phyloP scores from a whole-genome alignment of 2,329 filamentous ascomycete species.

The Fusarium protoensiforme region DNA sequence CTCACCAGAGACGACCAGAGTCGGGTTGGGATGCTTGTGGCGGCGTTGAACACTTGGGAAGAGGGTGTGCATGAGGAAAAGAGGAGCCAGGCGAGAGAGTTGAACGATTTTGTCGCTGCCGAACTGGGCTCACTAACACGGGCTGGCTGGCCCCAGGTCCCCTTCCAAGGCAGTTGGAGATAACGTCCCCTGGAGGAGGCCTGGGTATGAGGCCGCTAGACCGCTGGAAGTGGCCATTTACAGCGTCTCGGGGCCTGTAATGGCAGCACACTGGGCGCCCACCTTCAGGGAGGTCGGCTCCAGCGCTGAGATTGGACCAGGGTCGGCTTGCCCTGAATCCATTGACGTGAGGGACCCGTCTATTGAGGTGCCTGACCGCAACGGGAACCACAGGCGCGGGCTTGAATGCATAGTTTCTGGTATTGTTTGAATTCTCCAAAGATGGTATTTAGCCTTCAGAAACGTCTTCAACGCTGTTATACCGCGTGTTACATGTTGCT shows the following conservation, averaged over 20 bases:
- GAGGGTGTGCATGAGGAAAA: constrained; percentile 58
- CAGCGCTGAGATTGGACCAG: constrained; percentile 32
- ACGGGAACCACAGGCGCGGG: neutral
- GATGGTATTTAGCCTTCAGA: constrained; percentile 1
- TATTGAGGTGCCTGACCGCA: constrained; percentile 16
- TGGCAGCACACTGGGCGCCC: constrained; percentile 1
- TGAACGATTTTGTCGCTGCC: constrained; percentile 55
- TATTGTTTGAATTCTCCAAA: constrained; percentile 2
- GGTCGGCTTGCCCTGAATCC: constrained; percentile 34
- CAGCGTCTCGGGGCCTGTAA: constrained; percentile 17
- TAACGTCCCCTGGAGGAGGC: constrained; percentile 14
- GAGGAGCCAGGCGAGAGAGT: constrained; percentile 53
- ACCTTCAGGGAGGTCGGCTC: constrained; percentile 11
- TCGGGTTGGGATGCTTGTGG: constrained; percentile 48
- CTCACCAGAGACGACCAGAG: constrained; percentile 52
- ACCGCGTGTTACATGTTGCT: constrained; percentile 8
- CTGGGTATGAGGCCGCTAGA: constrained; percentile 12
- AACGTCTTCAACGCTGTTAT: constrained; percentile 1
- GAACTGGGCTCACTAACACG: constrained; percentile 43
- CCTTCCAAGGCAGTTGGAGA: constrained; percentile 5
- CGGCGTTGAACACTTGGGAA: constrained; percentile 47
- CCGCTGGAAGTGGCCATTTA: neutral
- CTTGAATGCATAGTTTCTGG: constrained; percentile 7
- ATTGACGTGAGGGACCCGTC: constrained; percentile 18
- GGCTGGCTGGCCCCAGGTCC: constrained; percentile 22